Base-by-base conservation (phyloP, 2,329 filamentous ascomycete genomes). In the Alternaria panax region DNA sequence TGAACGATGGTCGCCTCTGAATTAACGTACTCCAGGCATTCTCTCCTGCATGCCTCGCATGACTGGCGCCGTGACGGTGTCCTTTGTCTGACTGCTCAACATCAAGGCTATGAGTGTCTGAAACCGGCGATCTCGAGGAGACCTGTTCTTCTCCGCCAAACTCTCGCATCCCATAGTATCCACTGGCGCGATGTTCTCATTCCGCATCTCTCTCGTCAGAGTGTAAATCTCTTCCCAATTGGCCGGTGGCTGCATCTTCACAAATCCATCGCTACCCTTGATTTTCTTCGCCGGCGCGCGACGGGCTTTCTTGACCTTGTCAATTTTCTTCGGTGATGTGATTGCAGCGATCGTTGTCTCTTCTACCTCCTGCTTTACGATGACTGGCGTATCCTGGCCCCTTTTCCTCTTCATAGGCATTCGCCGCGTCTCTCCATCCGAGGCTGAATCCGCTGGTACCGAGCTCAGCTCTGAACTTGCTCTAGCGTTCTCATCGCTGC, bases 81-180 rank as follows among this genome's bases (percentile, higher is more conserved):
- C 93, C 76, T 96, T 96, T 9, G 93, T 97, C 81, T 97, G 93
- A 50, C 90, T 92, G 34, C 90, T 94, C 32, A 97, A 85, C 93
- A 97, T 97, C 63, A 97, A 83, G 14, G 93, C 87, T 38, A 96
- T 84, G 28, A 97, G 86, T 3, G 92, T 96, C 72, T 97, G 93
- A 70, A 96, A 93, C 7, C 93, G 86, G 74, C 88, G 88, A 72
- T 90, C 86, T 54, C 82, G 77, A 16, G 83, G 81, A 0, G 80
- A 77, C 3, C 72, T 77, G 16, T 80, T 75, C 47, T 84, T 80
- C 55, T 86, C 81, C 3, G 91, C 91, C 9, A 95, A 83, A 7
- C 87, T 86, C 78, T 93, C 93, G 79, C 95, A 99, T 11, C 95
- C 95, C 93, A 98, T 97, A 0, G 94, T 98, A 77, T 99, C 95